These are phyloP conservation scores for Syncephalastrum sp. DNA, from an alignment of 371 early-diverging fungal species.

Conservation along the genomic window DNA sequence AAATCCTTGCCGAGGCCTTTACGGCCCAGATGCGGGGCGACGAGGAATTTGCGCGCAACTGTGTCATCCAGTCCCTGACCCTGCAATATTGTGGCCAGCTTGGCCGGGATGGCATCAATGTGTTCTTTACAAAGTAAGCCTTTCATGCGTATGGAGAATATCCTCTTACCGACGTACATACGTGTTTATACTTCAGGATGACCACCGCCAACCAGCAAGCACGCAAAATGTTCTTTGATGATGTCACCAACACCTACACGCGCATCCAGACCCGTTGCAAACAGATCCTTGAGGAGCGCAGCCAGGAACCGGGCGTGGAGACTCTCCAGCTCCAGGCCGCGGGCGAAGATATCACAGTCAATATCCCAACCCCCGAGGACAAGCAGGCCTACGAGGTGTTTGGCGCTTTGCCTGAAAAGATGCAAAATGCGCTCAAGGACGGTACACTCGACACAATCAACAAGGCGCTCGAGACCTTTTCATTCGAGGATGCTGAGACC, in stretches of 20 bases:
- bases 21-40: conserved; percentile 74
- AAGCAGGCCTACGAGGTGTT: conserved; percentile 66
- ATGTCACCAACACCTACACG: conserved; percentile 79
- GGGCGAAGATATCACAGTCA: conserved; percentile 56
- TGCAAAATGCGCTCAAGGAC: conserved; percentile 75
- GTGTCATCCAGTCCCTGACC: conserved; percentile 79
- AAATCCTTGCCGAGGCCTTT: conserved; percentile 88
- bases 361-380: conserved; percentile 42
- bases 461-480: conserved; percentile 67
- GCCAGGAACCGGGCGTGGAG: conserved; percentile 59
- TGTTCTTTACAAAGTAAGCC: conserved; percentile 79
- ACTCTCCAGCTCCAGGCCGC: conserved; percentile 72
- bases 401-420: conserved; percentile 61
- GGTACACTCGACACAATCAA: conserved; percentile 83
- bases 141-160: not conserved
- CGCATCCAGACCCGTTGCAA: conserved; percentile 79
- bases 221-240: conserved; percentile 76
- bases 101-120: conserved; percentile 79
- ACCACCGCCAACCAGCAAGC: conserved; percentile 53
- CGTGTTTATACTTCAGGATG: conserved; percentile 31
- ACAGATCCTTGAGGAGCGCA: conserved; percentile 63
- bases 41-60: conserved; percentile 64
- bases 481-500: conserved; percentile 73
- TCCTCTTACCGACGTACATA: not conserved
- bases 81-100: conserved; percentile 83